Evolutionary conservation across 129 eudicot genomes (phyloP), one percentile per base, ranked within the genome.

Genomic region (Flaveria bidentis): DNA sequence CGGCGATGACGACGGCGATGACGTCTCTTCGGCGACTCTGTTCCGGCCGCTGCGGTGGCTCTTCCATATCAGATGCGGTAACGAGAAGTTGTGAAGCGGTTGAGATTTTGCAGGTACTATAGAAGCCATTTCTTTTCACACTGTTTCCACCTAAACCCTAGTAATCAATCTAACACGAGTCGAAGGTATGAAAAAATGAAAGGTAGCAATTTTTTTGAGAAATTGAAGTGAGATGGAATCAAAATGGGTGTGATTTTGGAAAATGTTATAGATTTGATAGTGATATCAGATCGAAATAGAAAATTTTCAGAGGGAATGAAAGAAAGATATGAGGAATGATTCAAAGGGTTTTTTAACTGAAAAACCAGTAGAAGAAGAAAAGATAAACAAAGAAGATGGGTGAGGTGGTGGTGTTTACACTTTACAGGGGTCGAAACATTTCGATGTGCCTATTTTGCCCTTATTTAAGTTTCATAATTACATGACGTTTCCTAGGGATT

Each of bases 81-180:
- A 80, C 8, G 86, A 72, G 79, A 90, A 90, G 81, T 90, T 87
- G 83, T 90, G 96, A 4, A 87, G 87, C 25, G 89, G 87, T 66
- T 90, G 90, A 41, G 93, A 82, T 77, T 90, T 90, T 20, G 83
- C 91, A 8, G 96, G 92, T 46, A 70, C 83, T 0, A 91, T 86
- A 56, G 90, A 88, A 4, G 96, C 82, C 93, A 88, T 88, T 52
- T 55, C 17, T 28, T 28, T 25, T 39, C 41, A n/a, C 65, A 30
- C 50, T 45, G 50, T 45, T 45, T 45, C 50, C 50, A 45, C 50
- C 50, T 45, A 45, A 45, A 45, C 50, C 49, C 13, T 45, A 45
- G 13, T 5, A 36, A 36, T 5, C 50, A 45, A 45, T 45, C 50
- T 76, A 67, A 30, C 50, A 65, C 78, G 13, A 50, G 66, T 70